Conservation (phyloP, 1,139 yeast genomes). For the Fermentozyma sake region DNA sequence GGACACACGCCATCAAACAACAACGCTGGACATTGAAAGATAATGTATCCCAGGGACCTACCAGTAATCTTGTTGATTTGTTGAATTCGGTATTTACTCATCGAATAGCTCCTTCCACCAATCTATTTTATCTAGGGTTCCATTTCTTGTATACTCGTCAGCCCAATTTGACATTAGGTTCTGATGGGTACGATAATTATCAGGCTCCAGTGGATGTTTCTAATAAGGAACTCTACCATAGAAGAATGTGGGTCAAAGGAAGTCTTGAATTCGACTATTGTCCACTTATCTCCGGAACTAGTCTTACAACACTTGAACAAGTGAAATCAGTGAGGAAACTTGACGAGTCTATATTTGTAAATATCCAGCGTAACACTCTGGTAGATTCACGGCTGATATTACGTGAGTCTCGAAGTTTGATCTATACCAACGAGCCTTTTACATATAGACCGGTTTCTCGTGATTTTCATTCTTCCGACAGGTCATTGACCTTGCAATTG, state of each 20-base stretch:
- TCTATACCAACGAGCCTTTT: conserved; percentile 31
- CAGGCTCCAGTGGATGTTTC: conserved; percentile 55
- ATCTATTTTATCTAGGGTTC: conserved; percentile 49
- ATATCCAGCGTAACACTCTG: conserved; percentile 35
- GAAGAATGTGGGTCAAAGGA: conserved; percentile 87
- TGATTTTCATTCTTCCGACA: too few relatives aligned
- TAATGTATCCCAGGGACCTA: conserved; percentile 15
- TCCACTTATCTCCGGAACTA: conserved; percentile 11
- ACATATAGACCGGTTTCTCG: background rate
- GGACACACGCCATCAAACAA: conserved; percentile 16
- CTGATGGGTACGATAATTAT: conserved; percentile 80
- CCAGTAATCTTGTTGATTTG: conserved; percentile 13
- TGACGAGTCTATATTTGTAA: conserved; percentile 38
- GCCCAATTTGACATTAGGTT: conserved; percentile 44
- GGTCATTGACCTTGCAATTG: conserved; percentile 4
- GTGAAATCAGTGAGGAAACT: conserved; percentile 32
- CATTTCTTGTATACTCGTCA: conserved; percentile 62
- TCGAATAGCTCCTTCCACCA: too few relatives aligned
- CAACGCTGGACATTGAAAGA: conserved; percentile 16
- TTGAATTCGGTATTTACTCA: conserved; percentile 14
- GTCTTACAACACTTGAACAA: conserved; percentile 42
- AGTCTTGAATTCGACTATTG: conserved; percentile 31
- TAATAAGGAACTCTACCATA: conserved; percentile 32
- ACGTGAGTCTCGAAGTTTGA: conserved; percentile 28
- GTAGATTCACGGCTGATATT: conserved; percentile 9